Percentiles rank a stretch among this genome's conserved stretches.
Evolutionary conservation across 192 early-diverging fungal genomes (phyloP).

Genomic region (Gryganskiella cystojenkinii): DNA sequence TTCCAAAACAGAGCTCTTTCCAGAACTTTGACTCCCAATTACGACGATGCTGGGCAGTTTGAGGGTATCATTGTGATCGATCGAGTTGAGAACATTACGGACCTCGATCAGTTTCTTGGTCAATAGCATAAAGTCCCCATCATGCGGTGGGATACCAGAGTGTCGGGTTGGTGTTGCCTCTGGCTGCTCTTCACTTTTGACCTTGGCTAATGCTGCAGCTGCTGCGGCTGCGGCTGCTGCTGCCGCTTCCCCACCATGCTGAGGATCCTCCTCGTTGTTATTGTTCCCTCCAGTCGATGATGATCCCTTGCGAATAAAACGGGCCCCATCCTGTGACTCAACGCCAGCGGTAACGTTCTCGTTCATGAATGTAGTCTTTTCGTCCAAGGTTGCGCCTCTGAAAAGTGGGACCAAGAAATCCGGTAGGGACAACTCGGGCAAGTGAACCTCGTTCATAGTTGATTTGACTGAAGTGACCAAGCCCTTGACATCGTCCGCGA

Average conservation of each 20-base stretch:
- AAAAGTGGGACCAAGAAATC: constrained; percentile 50
- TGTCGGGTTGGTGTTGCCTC: constrained; percentile 61
- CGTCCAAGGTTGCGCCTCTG: constrained; percentile 54
- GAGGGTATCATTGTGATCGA: constrained; percentile 80
- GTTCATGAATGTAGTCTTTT: constrained; percentile 26
- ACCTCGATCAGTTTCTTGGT: constrained; percentile 97
- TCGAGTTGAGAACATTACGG: constrained; percentile 90
- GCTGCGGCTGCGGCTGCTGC: constrained; percentile 52
- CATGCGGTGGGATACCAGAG: constrained; percentile 64
- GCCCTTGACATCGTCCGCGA: constrained; percentile 43
- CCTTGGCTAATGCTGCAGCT: constrained; percentile 55
- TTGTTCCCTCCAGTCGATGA: constrained; percentile 24
- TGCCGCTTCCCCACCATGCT: constrained; percentile 27
- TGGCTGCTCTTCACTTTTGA: constrained; percentile 36
- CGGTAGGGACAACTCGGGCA: constrained; percentile 43
- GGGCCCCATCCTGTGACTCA: constrained; percentile 36
- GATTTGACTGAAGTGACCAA: constrained; percentile 42
- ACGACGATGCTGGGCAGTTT: constrained; percentile 92
- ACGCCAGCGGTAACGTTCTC: not conserved
- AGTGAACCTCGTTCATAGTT: constrained; percentile 45
- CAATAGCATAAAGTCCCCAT: constrained; percentile 85
- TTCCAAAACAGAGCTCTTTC: constrained; percentile 88
- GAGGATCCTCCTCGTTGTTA: constrained; percentile 24
- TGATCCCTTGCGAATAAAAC: constrained; percentile 48
- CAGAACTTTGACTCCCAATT: constrained; percentile 86